These are phyloP conservation scores for Apiospora hydei DNA, from an alignment of 2,329 filamentous ascomycete species.

Conservation along the genomic window DNA sequence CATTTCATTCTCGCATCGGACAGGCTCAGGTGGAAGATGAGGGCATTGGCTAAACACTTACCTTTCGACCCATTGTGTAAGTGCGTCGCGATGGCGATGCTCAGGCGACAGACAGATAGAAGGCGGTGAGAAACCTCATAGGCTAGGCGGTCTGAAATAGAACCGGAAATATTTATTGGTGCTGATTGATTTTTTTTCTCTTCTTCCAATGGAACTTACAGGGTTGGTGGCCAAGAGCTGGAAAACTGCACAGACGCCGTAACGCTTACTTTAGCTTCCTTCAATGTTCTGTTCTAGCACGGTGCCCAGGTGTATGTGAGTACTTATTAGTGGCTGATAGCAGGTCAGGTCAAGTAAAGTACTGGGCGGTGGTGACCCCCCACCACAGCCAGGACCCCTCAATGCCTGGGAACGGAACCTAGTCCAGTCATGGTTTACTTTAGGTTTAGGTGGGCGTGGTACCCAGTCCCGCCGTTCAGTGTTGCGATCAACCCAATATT, in stretches of 20 bases:
- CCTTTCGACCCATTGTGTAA: slow-evolving; percentile 18
- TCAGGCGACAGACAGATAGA: slow-evolving; percentile 6
- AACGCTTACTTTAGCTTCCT: not conserved
- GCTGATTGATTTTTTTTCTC: not conserved
- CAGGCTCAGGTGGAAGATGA: not conserved
- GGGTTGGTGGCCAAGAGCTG: not conserved
- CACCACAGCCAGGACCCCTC: not conserved
- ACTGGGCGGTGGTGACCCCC: not conserved
- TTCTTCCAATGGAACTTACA: not conserved
- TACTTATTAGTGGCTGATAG: not conserved
- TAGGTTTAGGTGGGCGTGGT: not conserved
- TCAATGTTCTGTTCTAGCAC: not conserved
- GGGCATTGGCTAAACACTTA: not conserved
- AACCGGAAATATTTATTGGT: slow-evolving; percentile 8
- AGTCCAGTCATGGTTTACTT: not conserved
- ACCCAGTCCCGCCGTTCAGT: not conserved
- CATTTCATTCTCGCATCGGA: not conserved
- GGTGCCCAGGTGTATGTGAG: not conserved
- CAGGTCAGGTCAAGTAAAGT: not conserved
- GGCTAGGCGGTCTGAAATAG: slow-evolving; percentile 6
- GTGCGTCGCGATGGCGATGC: slow-evolving; percentile 8
- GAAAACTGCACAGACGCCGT: not conserved
- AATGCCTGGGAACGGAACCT: not conserved
- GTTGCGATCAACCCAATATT: not conserved
- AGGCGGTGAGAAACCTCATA: slow-evolving; percentile 8